Conservation (phyloP, 192 early-diverging fungal genomes). For the Helicostylum pulchrum region DNA sequence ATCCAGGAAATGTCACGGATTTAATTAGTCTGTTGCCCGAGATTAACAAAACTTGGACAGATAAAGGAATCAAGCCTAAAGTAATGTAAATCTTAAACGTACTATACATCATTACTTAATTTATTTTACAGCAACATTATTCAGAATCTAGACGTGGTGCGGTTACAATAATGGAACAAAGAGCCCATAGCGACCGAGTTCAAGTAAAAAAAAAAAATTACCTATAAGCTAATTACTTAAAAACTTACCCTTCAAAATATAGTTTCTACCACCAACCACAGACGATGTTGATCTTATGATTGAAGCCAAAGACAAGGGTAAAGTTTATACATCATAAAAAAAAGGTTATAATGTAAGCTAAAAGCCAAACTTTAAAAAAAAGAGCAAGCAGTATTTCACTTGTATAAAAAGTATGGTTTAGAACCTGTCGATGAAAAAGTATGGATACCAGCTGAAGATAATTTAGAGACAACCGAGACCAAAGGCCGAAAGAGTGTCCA, state of each 20-base stretch:
- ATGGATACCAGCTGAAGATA: background rate
- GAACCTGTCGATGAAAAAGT: slow-evolving; percentile 22
- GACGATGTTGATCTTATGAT: slow-evolving; percentile 52
- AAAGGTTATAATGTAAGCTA: background rate
- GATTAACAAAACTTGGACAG: slow-evolving; percentile 44
- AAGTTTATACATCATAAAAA: background rate
- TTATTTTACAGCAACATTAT: slow-evolving; percentile 36
- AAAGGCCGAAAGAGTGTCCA: slow-evolving; percentile 26
- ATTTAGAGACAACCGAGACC: slow-evolving; percentile 19
- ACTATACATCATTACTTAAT: background rate
- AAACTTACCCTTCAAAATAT: background rate
- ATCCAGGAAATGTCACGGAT: slow-evolving; percentile 19
- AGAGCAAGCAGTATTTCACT: slow-evolving; percentile 50
- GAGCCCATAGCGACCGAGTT: slow-evolving; percentile 45
- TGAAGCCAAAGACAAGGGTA: slow-evolving; percentile 54
- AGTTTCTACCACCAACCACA: slow-evolving; percentile 42
- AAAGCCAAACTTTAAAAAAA: no score
- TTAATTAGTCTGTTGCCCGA: slow-evolving; percentile 27
- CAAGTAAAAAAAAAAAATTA: background rate
- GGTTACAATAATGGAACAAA: slow-evolving; percentile 34
- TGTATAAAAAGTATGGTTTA: slow-evolving; percentile 37
- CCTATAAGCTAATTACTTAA: background rate
- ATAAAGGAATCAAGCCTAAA: slow-evolving; percentile 43
- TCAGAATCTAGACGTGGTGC: slow-evolving; percentile 42
- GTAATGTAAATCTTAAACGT: slow-evolving; percentile 3